Conservation (phyloP, 768 basidiomycete genomes). For the Leccinum longicurvipes region DNA sequence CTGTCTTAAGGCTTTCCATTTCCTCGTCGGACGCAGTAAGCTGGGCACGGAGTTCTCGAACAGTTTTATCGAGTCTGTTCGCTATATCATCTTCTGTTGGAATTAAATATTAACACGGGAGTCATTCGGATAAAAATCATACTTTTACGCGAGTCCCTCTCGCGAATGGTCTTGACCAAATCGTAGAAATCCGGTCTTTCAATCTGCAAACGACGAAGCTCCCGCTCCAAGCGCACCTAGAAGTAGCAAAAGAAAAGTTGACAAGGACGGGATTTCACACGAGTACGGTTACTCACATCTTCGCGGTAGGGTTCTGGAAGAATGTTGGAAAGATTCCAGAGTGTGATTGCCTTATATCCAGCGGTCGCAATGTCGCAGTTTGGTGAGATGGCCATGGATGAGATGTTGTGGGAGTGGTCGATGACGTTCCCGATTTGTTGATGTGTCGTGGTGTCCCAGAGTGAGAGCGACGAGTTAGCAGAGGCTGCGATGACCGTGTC, state of each 20-base stretch:
- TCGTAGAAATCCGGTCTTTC: not conserved
- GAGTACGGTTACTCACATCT: not conserved
- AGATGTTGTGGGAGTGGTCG: not conserved
- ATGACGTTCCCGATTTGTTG: not conserved
- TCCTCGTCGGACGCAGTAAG: not conserved
- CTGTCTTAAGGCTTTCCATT: not conserved
- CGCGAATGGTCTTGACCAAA: not conserved
- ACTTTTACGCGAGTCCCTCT: not conserved
- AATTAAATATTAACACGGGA: not conserved
- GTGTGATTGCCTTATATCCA: not conserved
- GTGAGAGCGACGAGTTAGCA: not conserved
- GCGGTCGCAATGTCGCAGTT: not conserved
- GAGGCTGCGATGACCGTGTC: not conserved
- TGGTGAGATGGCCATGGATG: not conserved
- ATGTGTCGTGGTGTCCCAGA: not conserved
- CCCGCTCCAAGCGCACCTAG: not conserved
- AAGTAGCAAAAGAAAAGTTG: not conserved
- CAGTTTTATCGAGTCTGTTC: no score
- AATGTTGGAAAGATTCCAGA: not conserved
- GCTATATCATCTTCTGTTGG: not conserved
- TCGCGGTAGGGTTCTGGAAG: not conserved
- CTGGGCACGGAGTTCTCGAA: not conserved
- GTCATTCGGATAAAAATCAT: not conserved
- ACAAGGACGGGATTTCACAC: not conserved
- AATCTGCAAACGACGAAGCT: not conserved